Conservation (phyloP, 108 stramenopile genomes). For the Pseudonitzschia pungens region DNA sequence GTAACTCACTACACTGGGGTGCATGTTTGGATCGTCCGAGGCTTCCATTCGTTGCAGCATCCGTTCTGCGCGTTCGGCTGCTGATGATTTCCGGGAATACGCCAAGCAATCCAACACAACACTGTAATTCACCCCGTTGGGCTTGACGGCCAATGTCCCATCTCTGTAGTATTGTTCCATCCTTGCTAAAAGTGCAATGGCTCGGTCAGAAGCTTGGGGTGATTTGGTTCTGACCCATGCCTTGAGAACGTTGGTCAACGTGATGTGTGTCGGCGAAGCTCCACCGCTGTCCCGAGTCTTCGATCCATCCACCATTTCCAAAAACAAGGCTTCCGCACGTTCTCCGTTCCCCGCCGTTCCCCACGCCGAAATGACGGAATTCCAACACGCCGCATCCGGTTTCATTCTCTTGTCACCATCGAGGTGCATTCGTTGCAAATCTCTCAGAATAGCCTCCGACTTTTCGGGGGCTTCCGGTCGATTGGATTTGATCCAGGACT, state of each 20-base stretch:
- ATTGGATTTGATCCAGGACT: conserved; percentile 28
- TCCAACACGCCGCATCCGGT: conserved; percentile 36
- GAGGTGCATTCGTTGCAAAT: conserved; percentile 17
- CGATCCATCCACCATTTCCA: conserved; percentile 33
- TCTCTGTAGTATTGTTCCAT: conserved; percentile 28
- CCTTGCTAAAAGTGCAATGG: conserved; percentile 22
- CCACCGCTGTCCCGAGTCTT: not conserved
- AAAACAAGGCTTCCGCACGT: conserved; percentile 44
- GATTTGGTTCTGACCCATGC: conserved; percentile 49
- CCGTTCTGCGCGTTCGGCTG: conserved; percentile 52
- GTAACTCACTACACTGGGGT: conserved; percentile 39
- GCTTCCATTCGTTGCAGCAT: conserved; percentile 61
- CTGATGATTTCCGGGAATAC: conserved; percentile 15
- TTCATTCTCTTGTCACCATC: conserved; percentile 7
- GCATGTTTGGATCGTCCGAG: conserved; percentile 44
- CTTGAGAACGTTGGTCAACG: conserved; percentile 52
- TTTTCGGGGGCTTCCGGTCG: conserved; percentile 23
- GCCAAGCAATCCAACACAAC: conserved; percentile 38
- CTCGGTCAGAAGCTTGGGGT: conserved; percentile 36
- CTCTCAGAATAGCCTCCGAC: conserved; percentile 30
- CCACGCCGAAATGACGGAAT: conserved; percentile 62
- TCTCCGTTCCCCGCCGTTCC: conserved; percentile 53
- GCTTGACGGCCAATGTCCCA: conserved; percentile 25
- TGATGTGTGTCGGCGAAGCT: conserved; percentile 47
- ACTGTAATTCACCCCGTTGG: conserved; percentile 38